A percentile compares a stretch with the other conserved stretches of the same genome.
These are phyloP conservation scores for Peronospora belbahrii DNA, from an alignment of 352 stramenopile genomes.

Conservation along the genomic window DNA sequence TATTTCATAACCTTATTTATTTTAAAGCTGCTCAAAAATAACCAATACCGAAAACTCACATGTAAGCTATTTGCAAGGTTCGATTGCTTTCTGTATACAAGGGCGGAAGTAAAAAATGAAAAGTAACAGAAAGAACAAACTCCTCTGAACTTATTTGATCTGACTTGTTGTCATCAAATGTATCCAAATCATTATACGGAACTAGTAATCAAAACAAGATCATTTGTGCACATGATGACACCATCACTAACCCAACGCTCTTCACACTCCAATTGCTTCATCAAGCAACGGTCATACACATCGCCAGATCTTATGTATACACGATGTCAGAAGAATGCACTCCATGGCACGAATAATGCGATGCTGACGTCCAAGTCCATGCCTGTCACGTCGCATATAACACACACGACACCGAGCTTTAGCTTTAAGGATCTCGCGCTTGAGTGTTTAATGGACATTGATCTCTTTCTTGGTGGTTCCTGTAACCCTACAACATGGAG, in stretches of 20 bases:
- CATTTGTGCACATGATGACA: too few relatives aligned
- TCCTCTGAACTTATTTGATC: too few relatives aligned
- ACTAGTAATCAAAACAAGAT: too few relatives aligned
- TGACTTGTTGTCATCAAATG: too few relatives aligned
- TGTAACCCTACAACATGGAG: constrained; percentile 88
- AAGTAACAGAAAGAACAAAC: too few relatives aligned
- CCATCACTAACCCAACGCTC: constrained; percentile 14
- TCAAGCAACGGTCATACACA: constrained; percentile 52
- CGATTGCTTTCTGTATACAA: too few relatives aligned
- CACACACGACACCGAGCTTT: constrained; percentile 48
- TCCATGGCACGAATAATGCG: constrained; percentile 5
- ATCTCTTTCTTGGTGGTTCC: constrained; percentile 78
- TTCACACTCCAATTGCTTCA: constrained; percentile 32
- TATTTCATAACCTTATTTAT: too few relatives aligned
- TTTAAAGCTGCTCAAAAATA: too few relatives aligned
- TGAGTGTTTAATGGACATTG: constrained; percentile 32
- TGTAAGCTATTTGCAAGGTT: too few relatives aligned
- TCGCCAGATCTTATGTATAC: constrained; percentile 47
- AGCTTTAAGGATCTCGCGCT: constrained; percentile 41
- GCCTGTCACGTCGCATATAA: constrained; percentile 14
- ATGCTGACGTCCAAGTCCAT: constrained; percentile 1
- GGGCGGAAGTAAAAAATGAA: too few relatives aligned
- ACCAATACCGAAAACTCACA: too few relatives aligned
- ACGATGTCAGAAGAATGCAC: constrained; percentile 21
- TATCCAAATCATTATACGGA: too few relatives aligned